These are phyloP conservation scores for Exophiala viscosa DNA, from an alignment of 2,329 filamentous ascomycete species.

Conservation along the genomic window DNA sequence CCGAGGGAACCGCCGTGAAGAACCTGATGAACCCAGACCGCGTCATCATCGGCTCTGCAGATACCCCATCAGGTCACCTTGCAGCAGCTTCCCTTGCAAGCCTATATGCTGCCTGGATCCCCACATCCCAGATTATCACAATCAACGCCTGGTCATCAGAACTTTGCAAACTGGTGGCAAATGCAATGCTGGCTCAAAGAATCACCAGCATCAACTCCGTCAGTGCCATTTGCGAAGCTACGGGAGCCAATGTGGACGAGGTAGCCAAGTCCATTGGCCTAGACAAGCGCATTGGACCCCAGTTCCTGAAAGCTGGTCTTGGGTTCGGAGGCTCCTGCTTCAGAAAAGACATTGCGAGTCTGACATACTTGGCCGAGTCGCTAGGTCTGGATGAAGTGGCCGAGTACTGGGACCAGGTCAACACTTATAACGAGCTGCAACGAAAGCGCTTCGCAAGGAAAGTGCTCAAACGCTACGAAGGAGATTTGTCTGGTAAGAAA, in stretches of 20 bases:
- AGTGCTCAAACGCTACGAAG: slow-evolving; percentile 64
- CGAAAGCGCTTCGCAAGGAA: slow-evolving; percentile 64
- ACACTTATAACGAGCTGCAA: slow-evolving; percentile 74
- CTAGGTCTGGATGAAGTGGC: slow-evolving; percentile 68
- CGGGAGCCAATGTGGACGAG: slow-evolving; percentile 71
- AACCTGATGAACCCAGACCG: slow-evolving; percentile 69
- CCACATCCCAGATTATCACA: slow-evolving; percentile 62
- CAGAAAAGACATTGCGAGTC: slow-evolving; percentile 72
- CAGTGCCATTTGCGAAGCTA: slow-evolving; percentile 73
- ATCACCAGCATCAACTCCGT: slow-evolving; percentile 79
- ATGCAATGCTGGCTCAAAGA: slow-evolving; percentile 75
- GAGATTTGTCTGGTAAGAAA: slow-evolving; percentile 64
- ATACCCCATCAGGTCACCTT: slow-evolving; percentile 55
- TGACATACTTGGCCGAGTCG: slow-evolving; percentile 69
- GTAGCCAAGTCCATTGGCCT: slow-evolving; percentile 64
- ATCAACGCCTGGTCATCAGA: slow-evolving; percentile 76
- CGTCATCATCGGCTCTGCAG: slow-evolving; percentile 68
- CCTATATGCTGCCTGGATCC: slow-evolving; percentile 70
- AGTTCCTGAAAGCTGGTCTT: slow-evolving; percentile 70
- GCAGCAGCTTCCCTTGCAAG: slow-evolving; percentile 62
- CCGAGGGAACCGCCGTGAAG: slow-evolving; percentile 70
- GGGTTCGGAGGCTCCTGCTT: slow-evolving; percentile 81
- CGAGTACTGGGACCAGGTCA: slow-evolving; percentile 70
- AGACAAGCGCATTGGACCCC: slow-evolving; percentile 67
- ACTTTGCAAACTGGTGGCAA: slow-evolving; percentile 73